phyloP scores from a whole-genome alignment of 106 monocot species.

The Dendrobium chrysotoxum region DNA sequence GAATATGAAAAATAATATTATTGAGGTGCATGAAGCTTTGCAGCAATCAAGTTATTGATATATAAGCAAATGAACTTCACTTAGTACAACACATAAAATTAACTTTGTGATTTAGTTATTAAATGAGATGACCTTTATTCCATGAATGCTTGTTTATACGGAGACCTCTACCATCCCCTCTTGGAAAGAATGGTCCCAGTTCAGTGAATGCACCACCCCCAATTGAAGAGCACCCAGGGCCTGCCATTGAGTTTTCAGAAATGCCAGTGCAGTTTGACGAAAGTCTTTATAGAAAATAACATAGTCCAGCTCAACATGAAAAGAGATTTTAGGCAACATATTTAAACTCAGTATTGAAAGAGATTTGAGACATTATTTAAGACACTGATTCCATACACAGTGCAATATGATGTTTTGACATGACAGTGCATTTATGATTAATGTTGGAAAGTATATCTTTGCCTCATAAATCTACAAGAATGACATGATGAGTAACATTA shows the following conservation, averaged over 20 bases:
- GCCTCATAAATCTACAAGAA: too few relatives aligned
- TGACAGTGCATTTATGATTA: too few relatives aligned
- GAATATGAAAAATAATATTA: neutral
- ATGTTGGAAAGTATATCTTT: too few relatives aligned
- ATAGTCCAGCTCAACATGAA: neutral
- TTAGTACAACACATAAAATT: too few relatives aligned
- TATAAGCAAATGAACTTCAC: too few relatives aligned
- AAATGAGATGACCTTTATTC: conserved; percentile 70
- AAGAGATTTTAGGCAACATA: too few relatives aligned
- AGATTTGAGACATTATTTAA: too few relatives aligned
- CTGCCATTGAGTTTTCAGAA: conserved; percentile 24
- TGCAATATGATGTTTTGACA: too few relatives aligned
- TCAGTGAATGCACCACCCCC: conserved; percentile 99
- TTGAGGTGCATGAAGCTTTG: neutral
- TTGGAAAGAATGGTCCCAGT: conserved; percentile 86
- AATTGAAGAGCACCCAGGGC: conserved; percentile 91
- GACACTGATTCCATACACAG: too few relatives aligned
- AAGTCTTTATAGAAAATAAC: neutral
- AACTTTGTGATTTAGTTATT: neutral
- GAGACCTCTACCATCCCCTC: conserved; percentile 89
- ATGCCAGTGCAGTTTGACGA: neutral
- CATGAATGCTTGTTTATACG: conserved; percentile 73
- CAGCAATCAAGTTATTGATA: too few relatives aligned
- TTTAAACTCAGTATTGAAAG: too few relatives aligned
- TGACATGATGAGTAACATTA: too few relatives aligned